A percentile compares a stretch with the other conserved stretches of the same genome.
These are phyloP conservation scores for Globisporangium alternatum DNA, from an alignment of 352 stramenopile species.

Conservation along the genomic window DNA sequence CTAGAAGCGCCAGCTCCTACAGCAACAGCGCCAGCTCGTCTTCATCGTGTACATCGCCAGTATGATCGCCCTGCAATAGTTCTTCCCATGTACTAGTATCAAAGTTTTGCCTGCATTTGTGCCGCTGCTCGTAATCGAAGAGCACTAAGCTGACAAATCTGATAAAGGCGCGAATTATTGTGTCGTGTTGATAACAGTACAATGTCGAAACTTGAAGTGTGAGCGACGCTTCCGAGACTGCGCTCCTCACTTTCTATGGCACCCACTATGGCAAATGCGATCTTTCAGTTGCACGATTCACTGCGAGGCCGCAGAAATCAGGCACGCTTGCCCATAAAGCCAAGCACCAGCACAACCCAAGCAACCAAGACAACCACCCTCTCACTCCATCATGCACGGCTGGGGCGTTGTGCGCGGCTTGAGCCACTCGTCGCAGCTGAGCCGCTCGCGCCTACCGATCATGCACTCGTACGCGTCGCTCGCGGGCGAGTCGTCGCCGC, in stretches of 20 bases:
- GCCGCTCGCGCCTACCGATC: constrained; percentile 17
- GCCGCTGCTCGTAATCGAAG: neutral
- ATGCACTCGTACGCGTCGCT: constrained; percentile 21
- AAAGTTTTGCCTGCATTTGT: too few relatives aligned
- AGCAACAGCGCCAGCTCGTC: neutral
- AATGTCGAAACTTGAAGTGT: neutral
- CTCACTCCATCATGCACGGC: constrained; percentile 16
- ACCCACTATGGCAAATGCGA: neutral
- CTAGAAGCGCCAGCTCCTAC: constrained; percentile 1
- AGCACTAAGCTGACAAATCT: neutral
- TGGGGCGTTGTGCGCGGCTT: constrained; percentile 18
- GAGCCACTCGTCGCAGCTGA: constrained; percentile 14
- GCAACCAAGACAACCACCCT: neutral
- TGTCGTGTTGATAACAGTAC: neutral
- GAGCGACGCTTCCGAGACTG: neutral
- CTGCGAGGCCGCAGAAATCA: neutral
- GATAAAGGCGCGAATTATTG: neutral
- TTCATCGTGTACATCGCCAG: neutral
- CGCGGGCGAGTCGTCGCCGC: constrained; percentile 13
- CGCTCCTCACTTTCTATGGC: neutral
- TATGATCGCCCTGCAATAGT: neutral
- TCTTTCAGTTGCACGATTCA: neutral
- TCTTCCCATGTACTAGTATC: neutral
- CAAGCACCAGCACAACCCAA: neutral
- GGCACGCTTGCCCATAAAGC: neutral